These are phyloP conservation scores for Fomitopsis pinicola DNA, from an alignment of 1,284 basidiomycete genomes.

Conservation along the genomic window DNA sequence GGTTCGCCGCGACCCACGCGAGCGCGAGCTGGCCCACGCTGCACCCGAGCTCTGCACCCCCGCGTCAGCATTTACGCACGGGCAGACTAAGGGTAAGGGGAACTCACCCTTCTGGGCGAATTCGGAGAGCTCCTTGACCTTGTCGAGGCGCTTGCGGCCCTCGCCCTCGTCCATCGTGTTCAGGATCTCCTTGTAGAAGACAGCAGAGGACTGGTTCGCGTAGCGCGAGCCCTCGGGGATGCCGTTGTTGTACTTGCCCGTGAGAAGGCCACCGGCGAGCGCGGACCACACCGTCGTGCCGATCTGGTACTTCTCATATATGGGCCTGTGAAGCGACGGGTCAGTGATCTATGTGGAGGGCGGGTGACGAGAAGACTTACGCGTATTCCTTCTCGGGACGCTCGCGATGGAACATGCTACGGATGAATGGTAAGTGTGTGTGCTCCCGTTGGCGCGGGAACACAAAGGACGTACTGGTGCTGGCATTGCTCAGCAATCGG, in stretches of 20 bases:
- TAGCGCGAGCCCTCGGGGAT: slow-evolving; percentile 63
- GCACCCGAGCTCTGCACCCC: slow-evolving; percentile 43
- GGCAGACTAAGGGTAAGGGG: not conserved
- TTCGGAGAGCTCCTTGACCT: slow-evolving; percentile 64
- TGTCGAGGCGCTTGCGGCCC: slow-evolving; percentile 63
- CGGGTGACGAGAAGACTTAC: slow-evolving; percentile 26
- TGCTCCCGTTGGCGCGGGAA: not conserved
- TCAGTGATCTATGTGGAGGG: not conserved
- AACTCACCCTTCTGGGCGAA: slow-evolving; percentile 51
- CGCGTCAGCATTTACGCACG: not conserved
- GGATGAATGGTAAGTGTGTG: not conserved
- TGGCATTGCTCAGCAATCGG: slow-evolving; percentile 82
- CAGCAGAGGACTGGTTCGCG: slow-evolving; percentile 45
- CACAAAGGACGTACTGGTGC: slow-evolving; percentile 44
- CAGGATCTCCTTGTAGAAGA: slow-evolving; percentile 44
- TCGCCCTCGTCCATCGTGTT: slow-evolving; percentile 43
- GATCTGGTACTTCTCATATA: slow-evolving; percentile 59
- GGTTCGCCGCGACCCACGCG: slow-evolving; percentile 65
- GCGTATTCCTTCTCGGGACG: slow-evolving; percentile 83
- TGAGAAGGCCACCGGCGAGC: slow-evolving; percentile 68
- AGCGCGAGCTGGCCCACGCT: slow-evolving; percentile 62
- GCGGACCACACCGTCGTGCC: slow-evolving; percentile 76
- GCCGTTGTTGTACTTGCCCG: slow-evolving; percentile 58
- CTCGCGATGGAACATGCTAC: slow-evolving; percentile 68
- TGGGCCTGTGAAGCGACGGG: slow-evolving; percentile 30